Conservation (phyloP, 164 flowering plant species). For the Berberis vulgaris region DNA sequence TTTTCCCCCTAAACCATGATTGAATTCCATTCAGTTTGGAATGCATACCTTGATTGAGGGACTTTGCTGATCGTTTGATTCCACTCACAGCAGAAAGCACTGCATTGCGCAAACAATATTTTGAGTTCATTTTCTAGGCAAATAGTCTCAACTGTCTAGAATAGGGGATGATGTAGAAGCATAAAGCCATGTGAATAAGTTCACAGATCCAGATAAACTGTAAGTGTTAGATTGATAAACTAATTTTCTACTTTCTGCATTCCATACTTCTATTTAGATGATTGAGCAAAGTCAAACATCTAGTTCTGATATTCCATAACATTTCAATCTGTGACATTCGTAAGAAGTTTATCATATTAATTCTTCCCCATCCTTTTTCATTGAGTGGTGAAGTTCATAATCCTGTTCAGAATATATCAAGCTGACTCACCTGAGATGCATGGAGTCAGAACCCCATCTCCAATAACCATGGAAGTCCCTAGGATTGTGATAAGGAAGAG, state of each 20-base stretch:
- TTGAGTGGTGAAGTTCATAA: neutral
- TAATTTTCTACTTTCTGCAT: too few relatives aligned
- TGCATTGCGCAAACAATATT: too few relatives aligned
- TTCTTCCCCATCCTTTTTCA: neutral
- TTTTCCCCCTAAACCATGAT: neutral
- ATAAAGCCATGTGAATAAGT: too few relatives aligned
- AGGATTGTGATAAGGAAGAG: too few relatives aligned
- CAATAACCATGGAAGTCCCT: too few relatives aligned
- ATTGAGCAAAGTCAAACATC: too few relatives aligned
- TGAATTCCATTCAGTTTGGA: neutral
- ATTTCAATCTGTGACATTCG: neutral
- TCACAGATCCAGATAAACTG: neutral
- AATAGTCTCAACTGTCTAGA: too few relatives aligned
- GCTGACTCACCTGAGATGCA: conserved; percentile 22
- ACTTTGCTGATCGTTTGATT: neutral
- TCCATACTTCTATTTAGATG: neutral
- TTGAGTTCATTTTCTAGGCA: too few relatives aligned
- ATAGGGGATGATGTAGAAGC: too few relatives aligned
- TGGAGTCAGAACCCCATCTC: too few relatives aligned
- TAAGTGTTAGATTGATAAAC: neutral
- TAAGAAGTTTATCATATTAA: too few relatives aligned
- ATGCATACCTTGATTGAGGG: conserved; percentile 38
- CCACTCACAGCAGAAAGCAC: too few relatives aligned
- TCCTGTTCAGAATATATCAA: neutral
- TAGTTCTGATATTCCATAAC: neutral